A percentile compares a stretch with the other conserved stretches of the same genome.
These are phyloP conservation scores for Tieghemiomyces parasiticus DNA, from an alignment of 192 early-diverging fungal genomes.

Conservation along the genomic window DNA sequence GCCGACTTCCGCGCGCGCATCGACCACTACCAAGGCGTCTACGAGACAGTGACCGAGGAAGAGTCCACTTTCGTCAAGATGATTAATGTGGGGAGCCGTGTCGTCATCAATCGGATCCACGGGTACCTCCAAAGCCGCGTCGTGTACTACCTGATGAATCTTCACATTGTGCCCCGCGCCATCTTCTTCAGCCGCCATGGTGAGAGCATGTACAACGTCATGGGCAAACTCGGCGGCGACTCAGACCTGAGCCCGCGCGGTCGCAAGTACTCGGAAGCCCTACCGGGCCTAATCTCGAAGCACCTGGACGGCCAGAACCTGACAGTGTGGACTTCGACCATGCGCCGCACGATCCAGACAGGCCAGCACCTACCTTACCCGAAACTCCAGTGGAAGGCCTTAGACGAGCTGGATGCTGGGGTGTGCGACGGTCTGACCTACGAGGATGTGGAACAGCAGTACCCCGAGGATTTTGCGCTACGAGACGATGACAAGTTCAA, in stretches of 20 bases:
- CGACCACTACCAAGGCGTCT: conserved; percentile 76
- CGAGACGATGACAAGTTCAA: conserved; percentile 96
- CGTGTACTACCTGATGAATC: conserved; percentile 98
- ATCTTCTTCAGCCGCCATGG: conserved; percentile 91
- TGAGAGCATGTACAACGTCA: conserved; percentile 87
- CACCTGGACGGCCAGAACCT: conserved; percentile 58
- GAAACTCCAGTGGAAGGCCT: conserved; percentile 90
- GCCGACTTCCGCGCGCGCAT: conserved; percentile 87
- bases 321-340: conserved; percentile 94
- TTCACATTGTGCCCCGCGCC: conserved; percentile 87
- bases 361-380: conserved; percentile 63
- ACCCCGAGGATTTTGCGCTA: conserved; percentile 87
- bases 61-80: conserved; percentile 80
- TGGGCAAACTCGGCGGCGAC: conserved; percentile 91
- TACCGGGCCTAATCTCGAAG: conserved; percentile 68
- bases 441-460: conserved; percentile 90
- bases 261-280: conserved; percentile 60
- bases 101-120: conserved; percentile 87
- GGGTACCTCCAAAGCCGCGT: conserved; percentile 94
- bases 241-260: conserved; percentile 78
- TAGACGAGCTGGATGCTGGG: conserved; percentile 95
- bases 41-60: conserved; percentile 75
- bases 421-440: conserved; percentile 98
- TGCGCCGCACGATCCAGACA: conserved; percentile 88
- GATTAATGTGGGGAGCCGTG: conserved; percentile 82